Evolutionary conservation across 2,329 filamentous ascomycete species (phyloP).

Genomic region (Pyricularia pennisetigena): DNA sequence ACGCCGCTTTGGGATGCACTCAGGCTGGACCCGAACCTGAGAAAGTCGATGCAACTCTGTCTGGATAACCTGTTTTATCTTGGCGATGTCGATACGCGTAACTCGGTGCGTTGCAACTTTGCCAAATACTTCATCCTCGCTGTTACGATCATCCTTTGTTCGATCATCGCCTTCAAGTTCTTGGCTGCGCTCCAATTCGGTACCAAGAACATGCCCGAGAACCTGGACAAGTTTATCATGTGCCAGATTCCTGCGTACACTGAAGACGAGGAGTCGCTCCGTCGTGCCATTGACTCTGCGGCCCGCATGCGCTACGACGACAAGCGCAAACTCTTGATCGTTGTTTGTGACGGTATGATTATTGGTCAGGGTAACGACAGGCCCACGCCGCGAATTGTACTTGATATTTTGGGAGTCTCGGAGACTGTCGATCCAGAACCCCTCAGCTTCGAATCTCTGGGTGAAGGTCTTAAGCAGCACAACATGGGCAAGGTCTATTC

Average conservation of each 20-base stretch:
- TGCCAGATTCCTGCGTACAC: constrained; percentile 97
- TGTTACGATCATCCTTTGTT: constrained; percentile 69
- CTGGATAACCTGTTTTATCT: constrained; percentile 93
- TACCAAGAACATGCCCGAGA: constrained; percentile 83
- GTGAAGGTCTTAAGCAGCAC: constrained; percentile 93
- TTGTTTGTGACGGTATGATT: constrained; percentile 98
- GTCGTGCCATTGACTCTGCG: constrained; percentile 92
- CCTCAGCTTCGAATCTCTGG: constrained; percentile 90
- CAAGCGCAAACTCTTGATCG: constrained; percentile 88
- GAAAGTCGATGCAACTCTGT: constrained; percentile 66
- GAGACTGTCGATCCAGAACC: constrained; percentile 92
- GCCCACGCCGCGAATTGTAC: constrained; percentile 87
- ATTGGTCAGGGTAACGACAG: constrained; percentile 97
- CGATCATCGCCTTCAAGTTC: constrained; percentile 91
- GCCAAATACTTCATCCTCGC: constrained; percentile 82
- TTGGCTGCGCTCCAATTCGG: constrained; percentile 91
- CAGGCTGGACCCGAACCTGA: constrained; percentile 42
- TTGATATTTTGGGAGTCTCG: constrained; percentile 92
- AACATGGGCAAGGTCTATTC: constrained; percentile 99
- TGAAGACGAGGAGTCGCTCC: constrained; percentile 93
- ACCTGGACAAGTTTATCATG: constrained; percentile 97
- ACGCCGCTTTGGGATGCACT: constrained; percentile 75
- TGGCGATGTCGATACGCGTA: constrained; percentile 83
- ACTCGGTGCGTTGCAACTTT: constrained; percentile 76
- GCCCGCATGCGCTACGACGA: constrained; percentile 96